phyloP scores from a whole-genome alignment of 202 grass and related monocot species.

The Schoenoplectus tabernaemontani region DNA sequence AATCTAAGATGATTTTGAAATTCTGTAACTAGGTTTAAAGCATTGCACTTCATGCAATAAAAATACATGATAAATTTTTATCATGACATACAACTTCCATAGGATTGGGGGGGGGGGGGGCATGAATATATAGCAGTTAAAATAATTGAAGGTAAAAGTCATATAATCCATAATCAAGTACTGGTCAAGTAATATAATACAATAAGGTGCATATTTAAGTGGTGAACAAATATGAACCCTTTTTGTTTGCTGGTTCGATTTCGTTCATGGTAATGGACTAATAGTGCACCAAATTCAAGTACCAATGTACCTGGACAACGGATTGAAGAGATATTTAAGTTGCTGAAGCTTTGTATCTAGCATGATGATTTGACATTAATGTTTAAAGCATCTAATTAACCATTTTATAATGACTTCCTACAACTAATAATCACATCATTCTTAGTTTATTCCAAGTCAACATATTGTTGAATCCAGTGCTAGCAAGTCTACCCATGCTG shows the following conservation, averaged over 20 bases:
- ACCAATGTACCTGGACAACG: not conserved
- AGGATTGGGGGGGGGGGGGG: too few relatives aligned
- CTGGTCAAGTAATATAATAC: not conserved
- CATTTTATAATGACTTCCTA: not conserved
- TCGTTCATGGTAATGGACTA: not conserved
- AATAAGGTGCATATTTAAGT: not conserved
- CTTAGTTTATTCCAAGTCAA: slow-evolving; percentile 2
- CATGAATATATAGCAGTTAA: too few relatives aligned
- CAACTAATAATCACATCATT: not conserved
- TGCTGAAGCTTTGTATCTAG: not conserved
- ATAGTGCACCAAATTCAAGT: too few relatives aligned
- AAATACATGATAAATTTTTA: too few relatives aligned
- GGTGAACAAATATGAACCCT: not conserved
- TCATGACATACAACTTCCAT: too few relatives aligned
- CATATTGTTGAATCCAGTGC: not conserved
- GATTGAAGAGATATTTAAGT: not conserved
- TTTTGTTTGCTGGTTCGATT: not conserved
- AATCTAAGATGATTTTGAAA: too few relatives aligned
- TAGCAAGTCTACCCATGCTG: not conserved
- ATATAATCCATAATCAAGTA: too few relatives aligned
- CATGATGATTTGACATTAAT: not conserved
- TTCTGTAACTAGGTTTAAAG: too few relatives aligned
- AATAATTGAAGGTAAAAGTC: too few relatives aligned
- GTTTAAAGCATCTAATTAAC: too few relatives aligned
- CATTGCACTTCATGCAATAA: too few relatives aligned